Evolutionary conservation across 306 rosid species (phyloP).

Genomic region (Pachyrhizus erosus): DNA sequence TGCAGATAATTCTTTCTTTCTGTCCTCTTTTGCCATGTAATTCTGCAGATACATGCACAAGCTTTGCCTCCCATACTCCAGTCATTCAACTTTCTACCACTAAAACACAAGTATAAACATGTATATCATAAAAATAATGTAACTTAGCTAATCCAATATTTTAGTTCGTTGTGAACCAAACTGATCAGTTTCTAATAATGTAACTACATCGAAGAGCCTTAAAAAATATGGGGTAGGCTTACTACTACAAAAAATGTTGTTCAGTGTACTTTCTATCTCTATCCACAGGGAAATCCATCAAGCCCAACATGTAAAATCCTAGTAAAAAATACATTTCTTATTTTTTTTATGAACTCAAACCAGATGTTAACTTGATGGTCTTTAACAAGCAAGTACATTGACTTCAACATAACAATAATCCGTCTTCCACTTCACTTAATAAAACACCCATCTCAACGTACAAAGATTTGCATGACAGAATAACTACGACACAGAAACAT

Average conservation of each 20-base stretch:
- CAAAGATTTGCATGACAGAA: constrained; percentile 21
- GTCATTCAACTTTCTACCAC: constrained; percentile 8
- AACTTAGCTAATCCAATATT: neutral
- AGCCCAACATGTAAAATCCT: neutral
- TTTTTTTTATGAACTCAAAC: constrained; percentile 3
- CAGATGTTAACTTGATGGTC: neutral
- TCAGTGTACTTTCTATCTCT: neutral
- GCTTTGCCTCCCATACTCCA: neutral
- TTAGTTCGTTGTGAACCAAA: constrained; percentile 10
- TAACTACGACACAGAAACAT: neutral
- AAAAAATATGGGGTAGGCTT: neutral
- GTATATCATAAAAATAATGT: constrained; percentile 13
- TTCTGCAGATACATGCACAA: neutral
- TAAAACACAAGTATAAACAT: constrained; percentile 1
- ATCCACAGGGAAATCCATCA: neutral
- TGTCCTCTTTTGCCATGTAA: neutral
- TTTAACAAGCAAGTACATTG: neutral
- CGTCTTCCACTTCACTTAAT: neutral
- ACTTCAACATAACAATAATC: constrained; percentile 16
- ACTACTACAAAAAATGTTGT: neutral
- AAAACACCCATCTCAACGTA: neutral
- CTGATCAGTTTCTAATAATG: neutral
- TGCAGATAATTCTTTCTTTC: constrained; percentile 16
- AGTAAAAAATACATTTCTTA: neutral
- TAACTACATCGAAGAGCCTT: neutral